Conservation (phyloP, 768 basidiomycete genomes). For the Leucogyrophana mollusca region DNA sequence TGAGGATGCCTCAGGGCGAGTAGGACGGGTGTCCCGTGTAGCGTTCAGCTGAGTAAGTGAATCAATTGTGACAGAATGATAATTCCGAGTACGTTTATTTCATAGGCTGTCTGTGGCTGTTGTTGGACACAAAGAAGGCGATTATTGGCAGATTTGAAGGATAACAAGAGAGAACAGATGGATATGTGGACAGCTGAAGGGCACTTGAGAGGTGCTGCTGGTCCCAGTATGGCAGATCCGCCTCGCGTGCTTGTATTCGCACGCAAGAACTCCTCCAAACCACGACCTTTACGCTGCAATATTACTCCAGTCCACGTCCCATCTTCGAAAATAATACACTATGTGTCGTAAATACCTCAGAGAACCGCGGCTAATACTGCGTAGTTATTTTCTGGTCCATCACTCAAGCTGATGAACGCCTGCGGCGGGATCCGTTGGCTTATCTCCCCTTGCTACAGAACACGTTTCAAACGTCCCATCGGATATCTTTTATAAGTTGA, state of each 20-base stretch:
- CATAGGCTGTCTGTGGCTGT: no score
- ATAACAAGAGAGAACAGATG: slow-evolving; percentile 16
- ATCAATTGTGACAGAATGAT: slow-evolving; percentile 59
- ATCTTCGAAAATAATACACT: no score
- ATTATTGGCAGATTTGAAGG: slow-evolving; percentile 17
- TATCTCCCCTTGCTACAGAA: no score
- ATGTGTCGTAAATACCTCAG: no score
- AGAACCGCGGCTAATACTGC: no score
- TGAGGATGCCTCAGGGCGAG: slow-evolving; percentile 40
- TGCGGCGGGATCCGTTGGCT: no score
- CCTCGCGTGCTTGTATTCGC: slow-evolving; percentile 22
- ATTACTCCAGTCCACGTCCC: no score
- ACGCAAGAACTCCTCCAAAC: not conserved
- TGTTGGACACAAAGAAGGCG: not conserved
- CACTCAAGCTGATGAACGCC: no score
- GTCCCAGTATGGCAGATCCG: slow-evolving; percentile 22
- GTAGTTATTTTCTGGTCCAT: no score
- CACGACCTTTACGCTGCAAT: no score
- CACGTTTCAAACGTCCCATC: no score
- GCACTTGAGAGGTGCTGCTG: slow-evolving; percentile 19
- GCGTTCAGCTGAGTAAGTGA: slow-evolving; percentile 54
- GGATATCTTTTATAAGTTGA: no score
- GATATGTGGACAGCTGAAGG: slow-evolving; percentile 18
- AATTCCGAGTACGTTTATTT: slow-evolving; percentile 6
- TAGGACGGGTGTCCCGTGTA: slow-evolving; percentile 52